Base-by-base conservation (phyloP, 371 early-diverging fungal genomes). In the Cokeromyces recurvatus region DNA sequence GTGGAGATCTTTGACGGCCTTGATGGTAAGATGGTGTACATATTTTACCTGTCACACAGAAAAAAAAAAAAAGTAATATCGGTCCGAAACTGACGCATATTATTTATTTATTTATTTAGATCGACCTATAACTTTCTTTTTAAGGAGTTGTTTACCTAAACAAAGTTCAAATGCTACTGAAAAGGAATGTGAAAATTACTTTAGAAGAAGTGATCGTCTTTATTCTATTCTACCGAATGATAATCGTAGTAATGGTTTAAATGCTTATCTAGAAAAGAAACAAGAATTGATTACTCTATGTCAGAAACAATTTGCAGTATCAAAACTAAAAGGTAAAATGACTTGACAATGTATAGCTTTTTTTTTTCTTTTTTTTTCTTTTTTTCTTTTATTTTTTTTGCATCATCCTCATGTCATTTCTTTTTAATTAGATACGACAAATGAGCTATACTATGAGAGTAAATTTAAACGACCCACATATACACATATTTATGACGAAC, bases 1-100 rank as follows among this genome's bases (percentile, higher is more conserved):
- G 58, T 70, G 8, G 72, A 75, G 32, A 12, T 75, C 0, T 75
- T 75, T 37, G 38, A 66, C 32, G 76, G 76, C 12, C 51, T 62
- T 27, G 47, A 55, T 57, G 71, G 71, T 71, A 69, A 10, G 11
- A n/a, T 29, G n/a, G n/a, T n/a, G n/a, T n/a, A n/a, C n/a, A n/a
- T n/a, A n/a, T n/a, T n/a, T n/a, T n/a, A n/a, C n/a, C n/a, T n/a
- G n/a, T n/a, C n/a, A n/a, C n/a, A n/a, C n/a, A n/a, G n/a, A n/a
- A n/a, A n/a, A n/a, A n/a, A n/a, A n/a, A n/a, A n/a, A n/a, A n/a
- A 38, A 20, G 4, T 17, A 5, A 27, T 25, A 21, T 53, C 54
- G 59, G 53, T 41, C 54, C 54, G 59, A 49, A 53, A 32, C 9
- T 32, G 11, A 22, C 32, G n/a, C 24, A 41, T 12, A 22, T 11